These are phyloP conservation scores for Guadua angustifolia DNA, from an alignment of 176 grass and related monocot species.

Conservation along the genomic window DNA sequence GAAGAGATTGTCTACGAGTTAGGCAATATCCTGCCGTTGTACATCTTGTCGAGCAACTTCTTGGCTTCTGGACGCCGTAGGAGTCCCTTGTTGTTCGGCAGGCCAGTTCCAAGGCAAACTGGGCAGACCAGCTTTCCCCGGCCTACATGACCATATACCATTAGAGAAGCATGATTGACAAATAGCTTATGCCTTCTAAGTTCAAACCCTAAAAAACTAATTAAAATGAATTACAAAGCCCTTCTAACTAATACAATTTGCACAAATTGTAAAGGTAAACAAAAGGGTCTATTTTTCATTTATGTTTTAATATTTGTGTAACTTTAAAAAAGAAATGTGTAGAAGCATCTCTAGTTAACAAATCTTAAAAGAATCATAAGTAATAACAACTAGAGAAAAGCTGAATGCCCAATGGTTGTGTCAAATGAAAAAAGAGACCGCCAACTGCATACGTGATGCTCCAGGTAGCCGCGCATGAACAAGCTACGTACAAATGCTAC, in stretches of 20 bases:
- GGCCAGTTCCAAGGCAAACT: constrained; percentile 80
- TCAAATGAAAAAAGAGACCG: no score
- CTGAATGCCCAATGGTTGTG: no score
- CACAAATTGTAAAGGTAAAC: no score
- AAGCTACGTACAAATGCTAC: not conserved
- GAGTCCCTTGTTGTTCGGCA: constrained; percentile 94
- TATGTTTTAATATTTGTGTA: no score
- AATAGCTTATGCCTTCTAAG: not conserved
- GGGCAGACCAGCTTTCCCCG: constrained; percentile 94
- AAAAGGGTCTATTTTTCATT: no score
- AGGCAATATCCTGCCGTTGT: constrained; percentile 85
- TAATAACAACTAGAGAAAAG: no score
- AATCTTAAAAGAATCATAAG: no score
- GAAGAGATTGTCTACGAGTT: constrained; percentile 39
- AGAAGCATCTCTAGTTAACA: no score
- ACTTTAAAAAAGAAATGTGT: no score
- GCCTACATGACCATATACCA: constrained; percentile 44
- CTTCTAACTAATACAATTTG: no score
- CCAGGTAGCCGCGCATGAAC: not conserved
- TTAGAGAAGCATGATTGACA: not conserved
- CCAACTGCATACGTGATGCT: no score
- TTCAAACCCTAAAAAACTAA: not conserved
- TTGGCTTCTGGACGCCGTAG: constrained; percentile 82
- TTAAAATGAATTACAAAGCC: not conserved
- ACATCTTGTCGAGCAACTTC: constrained; percentile 89